A percentile compares a stretch with the other conserved stretches of the same genome.
phyloP scores from a whole-genome alignment of 1,284 basidiomycete genomes.

The Leccinum pachyderme region DNA sequence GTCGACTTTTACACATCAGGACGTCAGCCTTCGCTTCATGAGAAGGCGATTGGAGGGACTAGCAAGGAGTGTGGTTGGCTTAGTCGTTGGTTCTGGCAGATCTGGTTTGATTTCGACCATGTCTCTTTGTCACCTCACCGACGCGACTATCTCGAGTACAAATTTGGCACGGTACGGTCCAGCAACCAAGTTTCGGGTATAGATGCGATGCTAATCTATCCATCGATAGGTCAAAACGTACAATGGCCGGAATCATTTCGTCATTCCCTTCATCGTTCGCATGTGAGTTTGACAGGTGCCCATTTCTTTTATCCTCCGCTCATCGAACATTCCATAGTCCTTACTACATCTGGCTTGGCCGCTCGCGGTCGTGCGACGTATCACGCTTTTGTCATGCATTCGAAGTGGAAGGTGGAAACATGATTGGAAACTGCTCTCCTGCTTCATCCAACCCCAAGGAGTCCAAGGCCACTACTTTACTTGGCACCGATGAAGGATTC shows the following conservation, averaged over 20 bases:
- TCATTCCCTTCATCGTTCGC: conserved; percentile 67
- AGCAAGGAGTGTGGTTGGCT: conserved; percentile 74
- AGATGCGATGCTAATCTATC: neutral
- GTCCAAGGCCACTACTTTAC: conserved; percentile 33
- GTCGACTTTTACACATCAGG: conserved; percentile 82
- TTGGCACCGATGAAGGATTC: conserved; percentile 44
- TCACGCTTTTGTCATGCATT: conserved; percentile 62
- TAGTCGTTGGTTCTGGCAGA: conserved; percentile 80
- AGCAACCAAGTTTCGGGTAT: neutral
- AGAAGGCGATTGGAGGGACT: conserved; percentile 69
- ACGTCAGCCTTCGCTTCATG: conserved; percentile 52
- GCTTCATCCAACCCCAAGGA: conserved; percentile 36
- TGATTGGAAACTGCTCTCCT: conserved; percentile 52
- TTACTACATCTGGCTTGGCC: conserved; percentile 80
- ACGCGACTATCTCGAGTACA: conserved; percentile 78
- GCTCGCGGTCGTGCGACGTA: conserved; percentile 64
- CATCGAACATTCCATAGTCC: conserved; percentile 38
- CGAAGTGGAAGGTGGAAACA: conserved; percentile 71
- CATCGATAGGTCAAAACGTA: conserved; percentile 53
- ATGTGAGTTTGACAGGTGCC: conserved; percentile 41
- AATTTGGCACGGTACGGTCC: conserved; percentile 63
- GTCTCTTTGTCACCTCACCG: conserved; percentile 69
- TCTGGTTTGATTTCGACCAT: conserved; percentile 81
- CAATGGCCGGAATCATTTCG: conserved; percentile 74
- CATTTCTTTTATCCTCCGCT: conserved; percentile 1